Evolutionary conservation across 2,329 filamentous ascomycete species (phyloP), one percentile per base, ranked within the genome.

Genomic region (Penicillium sp.): DNA sequence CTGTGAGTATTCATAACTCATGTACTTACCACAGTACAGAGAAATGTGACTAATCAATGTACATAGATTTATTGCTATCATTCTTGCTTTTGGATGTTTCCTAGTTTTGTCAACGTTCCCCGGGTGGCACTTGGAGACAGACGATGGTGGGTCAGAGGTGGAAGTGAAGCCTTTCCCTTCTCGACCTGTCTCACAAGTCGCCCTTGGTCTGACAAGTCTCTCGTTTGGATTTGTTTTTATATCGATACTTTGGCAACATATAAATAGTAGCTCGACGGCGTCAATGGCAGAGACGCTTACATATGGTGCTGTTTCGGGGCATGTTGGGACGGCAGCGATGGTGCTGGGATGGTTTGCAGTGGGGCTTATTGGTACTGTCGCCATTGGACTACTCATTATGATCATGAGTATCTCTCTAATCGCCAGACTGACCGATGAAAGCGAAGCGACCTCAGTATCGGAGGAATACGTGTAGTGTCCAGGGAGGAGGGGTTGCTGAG

Each of bases 211-310:
- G 6, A 23, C 33, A 16, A 19, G 5, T 8, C 4, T 53, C 3
- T 51, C n/a, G 3, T 51, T 60, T 25, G 31, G 31, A 9, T 58
- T 63, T 42, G 35, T 26, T 6, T 39, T 62, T 27, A 29, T 60
- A 13, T 63, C 62, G 5, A 48, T 57, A 9, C 26, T 64, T 2
- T 64, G 62, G 62, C 55, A 61, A 45, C 61, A 64, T 43, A 54
- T 64, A 16, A 60, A 54, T 23, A 57, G 49, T 19, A 53, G 52
- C 21, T 44, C 61, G 11, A 54, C 58, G 1, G 55, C 50, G 13
- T 57, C 58, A 1, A 55, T 62, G 51, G 27, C 50, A 11, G 58
- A 64, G 19, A 54, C 37, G 8, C 44, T 64, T 23, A 57, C 27
- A 9, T 55, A 62, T 46, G 61, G 58, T 23, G 42, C 49, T 2